Percentiles rank a stretch among this genome's conserved stretches.
phyloP scores from a whole-genome alignment of 208 protist species.

The Leishmania tropica region DNA sequence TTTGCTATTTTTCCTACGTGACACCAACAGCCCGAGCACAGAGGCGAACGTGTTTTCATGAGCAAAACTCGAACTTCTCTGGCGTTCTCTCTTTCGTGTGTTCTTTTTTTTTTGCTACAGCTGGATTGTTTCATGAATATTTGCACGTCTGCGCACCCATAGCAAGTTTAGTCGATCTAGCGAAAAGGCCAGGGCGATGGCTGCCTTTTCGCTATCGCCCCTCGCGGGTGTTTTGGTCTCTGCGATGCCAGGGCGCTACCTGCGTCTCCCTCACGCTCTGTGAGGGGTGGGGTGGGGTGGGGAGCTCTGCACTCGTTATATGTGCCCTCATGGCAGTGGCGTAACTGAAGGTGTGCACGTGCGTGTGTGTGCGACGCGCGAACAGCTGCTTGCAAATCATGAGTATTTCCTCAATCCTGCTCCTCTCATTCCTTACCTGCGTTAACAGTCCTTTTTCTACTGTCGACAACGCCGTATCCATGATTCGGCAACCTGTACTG shows the following conservation, averaged over 20 bases:
- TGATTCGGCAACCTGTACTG: background rate
- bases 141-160: background rate
- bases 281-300: background rate
- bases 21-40: background rate
- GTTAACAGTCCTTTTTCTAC: conserved; percentile 1
- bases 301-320: background rate
- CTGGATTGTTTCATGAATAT: background rate
- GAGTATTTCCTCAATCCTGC: background rate
- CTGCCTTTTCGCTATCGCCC: background rate
- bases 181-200: background rate
- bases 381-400: background rate
- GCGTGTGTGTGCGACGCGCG: background rate
- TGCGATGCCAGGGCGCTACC: background rate
- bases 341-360: background rate
- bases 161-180: background rate
- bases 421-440: background rate
- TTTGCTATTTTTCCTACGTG: background rate
- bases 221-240: background rate
- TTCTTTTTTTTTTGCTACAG: background rate
- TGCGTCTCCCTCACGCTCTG: background rate
- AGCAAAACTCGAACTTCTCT: background rate
- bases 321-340: background rate
- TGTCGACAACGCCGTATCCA: background rate
- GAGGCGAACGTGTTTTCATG: background rate
- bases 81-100: background rate